A percentile compares a stretch with the other conserved stretches of the same genome.
These are phyloP conservation scores for Orbilia javanica DNA, from an alignment of 2,329 filamentous ascomycete genomes.

Conservation along the genomic window DNA sequence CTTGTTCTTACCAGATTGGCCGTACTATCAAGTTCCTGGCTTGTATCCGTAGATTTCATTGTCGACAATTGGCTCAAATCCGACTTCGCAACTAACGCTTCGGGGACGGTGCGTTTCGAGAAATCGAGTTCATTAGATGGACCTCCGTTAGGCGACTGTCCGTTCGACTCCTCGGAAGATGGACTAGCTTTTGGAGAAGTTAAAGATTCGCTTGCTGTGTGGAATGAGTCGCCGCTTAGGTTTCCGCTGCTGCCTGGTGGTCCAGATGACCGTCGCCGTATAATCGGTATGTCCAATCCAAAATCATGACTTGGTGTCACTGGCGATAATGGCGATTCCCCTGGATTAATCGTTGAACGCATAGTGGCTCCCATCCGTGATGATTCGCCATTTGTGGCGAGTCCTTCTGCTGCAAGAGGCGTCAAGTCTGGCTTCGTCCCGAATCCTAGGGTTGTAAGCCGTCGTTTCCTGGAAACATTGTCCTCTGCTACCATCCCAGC, in stretches of 20 bases:
- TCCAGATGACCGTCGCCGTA: slow-evolving; percentile 23
- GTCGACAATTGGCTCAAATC: slow-evolving; percentile 51
- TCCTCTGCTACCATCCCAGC: slow-evolving; percentile 59
- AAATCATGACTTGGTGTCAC: slow-evolving; percentile 10
- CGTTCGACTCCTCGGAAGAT: slow-evolving; percentile 32
- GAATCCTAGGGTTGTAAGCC: slow-evolving; percentile 56
- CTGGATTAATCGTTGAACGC: slow-evolving; percentile 31
- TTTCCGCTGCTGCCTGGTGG: slow-evolving; percentile 53
- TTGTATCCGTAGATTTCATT: slow-evolving; percentile 54
- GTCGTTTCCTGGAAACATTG: slow-evolving; percentile 58
- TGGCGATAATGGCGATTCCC: slow-evolving; percentile 24
- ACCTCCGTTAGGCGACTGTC: slow-evolving; percentile 20
- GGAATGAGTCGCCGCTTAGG: slow-evolving; percentile 53
- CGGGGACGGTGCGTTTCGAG: slow-evolving; percentile 52
- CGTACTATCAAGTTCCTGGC: slow-evolving; percentile 58
- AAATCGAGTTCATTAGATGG: slow-evolving; percentile 53
- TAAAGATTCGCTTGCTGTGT: slow-evolving; percentile 54
- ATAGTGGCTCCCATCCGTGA: slow-evolving; percentile 23
- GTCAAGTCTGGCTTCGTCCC: slow-evolving; percentile 52
- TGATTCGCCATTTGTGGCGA: slow-evolving; percentile 29
- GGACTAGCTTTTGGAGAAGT: slow-evolving; percentile 38
- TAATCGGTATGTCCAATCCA: slow-evolving; percentile 49
- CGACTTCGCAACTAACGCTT: slow-evolving; percentile 20
- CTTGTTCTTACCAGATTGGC: slow-evolving; percentile 58
- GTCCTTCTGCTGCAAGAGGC: slow-evolving; percentile 26